Evolutionary conservation across 2,329 filamentous ascomycete genomes (phyloP).

Genomic region (Daldinia eschscholtzii): DNA sequence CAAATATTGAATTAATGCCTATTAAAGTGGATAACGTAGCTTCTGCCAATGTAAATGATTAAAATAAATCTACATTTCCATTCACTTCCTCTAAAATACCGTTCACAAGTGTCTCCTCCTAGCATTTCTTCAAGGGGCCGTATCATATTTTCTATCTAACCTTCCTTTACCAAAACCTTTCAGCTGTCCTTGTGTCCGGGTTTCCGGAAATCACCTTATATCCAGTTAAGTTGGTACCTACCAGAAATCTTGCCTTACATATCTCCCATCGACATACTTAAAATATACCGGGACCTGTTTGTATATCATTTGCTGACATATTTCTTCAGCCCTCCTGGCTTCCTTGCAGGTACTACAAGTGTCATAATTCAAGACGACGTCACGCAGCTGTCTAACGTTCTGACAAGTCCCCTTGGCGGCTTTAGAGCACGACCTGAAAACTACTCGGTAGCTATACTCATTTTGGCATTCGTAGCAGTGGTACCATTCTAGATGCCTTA

Average conservation of each 20-base stretch:
- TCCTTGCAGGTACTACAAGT: constrained; percentile 34
- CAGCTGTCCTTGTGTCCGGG: neutral
- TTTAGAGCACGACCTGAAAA: constrained; percentile 20
- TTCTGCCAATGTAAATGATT: neutral
- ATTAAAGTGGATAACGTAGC: neutral
- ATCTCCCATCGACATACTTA: constrained; percentile 2
- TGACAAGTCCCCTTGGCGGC: constrained; percentile 18
- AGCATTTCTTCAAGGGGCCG: neutral
- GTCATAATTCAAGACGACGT: constrained; percentile 20
- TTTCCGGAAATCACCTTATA: neutral
- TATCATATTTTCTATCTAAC: neutral
- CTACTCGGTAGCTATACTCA: constrained; percentile 13
- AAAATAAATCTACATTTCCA: neutral
- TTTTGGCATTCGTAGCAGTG: constrained; percentile 41
- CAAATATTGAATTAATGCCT: neutral
- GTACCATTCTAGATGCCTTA: constrained; percentile 5
- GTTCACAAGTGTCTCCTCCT: neutral
- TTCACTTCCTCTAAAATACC: neutral
- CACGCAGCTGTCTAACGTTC: neutral
- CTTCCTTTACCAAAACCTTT: neutral
- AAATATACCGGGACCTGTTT: constrained; percentile 32
- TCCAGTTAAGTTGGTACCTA: constrained; percentile 4
- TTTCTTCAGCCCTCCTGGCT: constrained; percentile 35
- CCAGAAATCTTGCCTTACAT: constrained; percentile 30
- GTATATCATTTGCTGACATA: constrained; percentile 34